phyloP scores from a whole-genome alignment of 495 filamentous ascomycete species.

The Rostrohypoxylon terebratum region DNA sequence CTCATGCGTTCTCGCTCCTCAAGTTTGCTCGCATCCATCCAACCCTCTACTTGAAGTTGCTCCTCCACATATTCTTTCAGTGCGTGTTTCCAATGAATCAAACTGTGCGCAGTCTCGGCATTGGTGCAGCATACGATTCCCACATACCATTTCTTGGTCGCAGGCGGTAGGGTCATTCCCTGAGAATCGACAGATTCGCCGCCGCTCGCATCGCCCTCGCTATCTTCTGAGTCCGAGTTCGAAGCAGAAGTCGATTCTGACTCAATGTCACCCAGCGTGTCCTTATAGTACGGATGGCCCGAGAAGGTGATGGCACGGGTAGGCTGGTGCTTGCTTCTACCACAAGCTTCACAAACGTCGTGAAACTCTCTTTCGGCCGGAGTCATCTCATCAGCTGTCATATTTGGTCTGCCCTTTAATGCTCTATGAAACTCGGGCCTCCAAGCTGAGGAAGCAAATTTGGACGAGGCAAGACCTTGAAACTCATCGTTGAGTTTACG shows the following conservation, averaged over 20 bases:
- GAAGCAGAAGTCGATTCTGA: constrained; percentile 48
- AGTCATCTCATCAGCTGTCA: constrained; percentile 50
- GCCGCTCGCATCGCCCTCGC: constrained; percentile 51
- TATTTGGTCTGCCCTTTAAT: constrained; percentile 72
- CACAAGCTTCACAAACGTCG: constrained; percentile 79
- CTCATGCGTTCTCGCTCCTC: constrained; percentile 57
- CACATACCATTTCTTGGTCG: constrained; percentile 55
- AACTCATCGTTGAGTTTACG: constrained; percentile 80
- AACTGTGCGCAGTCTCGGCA: constrained; percentile 73
- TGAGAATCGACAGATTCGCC: constrained; percentile 54
- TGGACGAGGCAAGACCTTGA: constrained; percentile 72
- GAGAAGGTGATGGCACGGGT: constrained; percentile 70
- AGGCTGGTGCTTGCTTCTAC: constrained; percentile 74
- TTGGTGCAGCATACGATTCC: constrained; percentile 70
- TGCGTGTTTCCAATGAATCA: constrained; percentile 80
- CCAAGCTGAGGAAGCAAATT: constrained; percentile 81
- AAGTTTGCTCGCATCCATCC: constrained; percentile 56
- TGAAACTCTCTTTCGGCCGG: constrained; percentile 50
- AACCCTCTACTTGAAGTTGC: constrained; percentile 67
- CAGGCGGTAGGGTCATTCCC: constrained; percentile 47
- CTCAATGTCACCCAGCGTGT: constrained; percentile 74
- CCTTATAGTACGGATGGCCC: constrained; percentile 76
- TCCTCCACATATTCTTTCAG: constrained; percentile 77
- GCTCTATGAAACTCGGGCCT: constrained; percentile 71
- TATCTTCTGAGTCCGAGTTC: constrained; percentile 47